These are phyloP conservation scores for Adenanthera pavonina DNA, from an alignment of 306 rosid species.

Conservation along the genomic window DNA sequence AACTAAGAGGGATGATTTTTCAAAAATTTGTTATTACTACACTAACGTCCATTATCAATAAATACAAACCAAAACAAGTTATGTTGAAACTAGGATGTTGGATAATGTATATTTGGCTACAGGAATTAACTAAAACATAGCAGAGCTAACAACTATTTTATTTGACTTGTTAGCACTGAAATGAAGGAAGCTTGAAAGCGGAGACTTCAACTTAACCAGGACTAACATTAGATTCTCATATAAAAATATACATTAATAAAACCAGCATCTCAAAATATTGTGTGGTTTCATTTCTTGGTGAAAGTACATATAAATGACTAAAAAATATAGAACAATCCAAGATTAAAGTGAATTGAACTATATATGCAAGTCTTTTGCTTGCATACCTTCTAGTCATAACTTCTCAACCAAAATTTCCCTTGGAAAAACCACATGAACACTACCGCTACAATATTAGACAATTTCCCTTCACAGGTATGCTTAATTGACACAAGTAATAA, in stretches of 20 bases:
- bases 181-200: background rate
- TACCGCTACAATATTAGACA: background rate
- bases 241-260: background rate
- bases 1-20: background rate
- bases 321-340: background rate
- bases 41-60: background rate
- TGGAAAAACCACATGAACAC: background rate
- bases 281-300: background rate
- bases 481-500: background rate
- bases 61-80: too few relatives aligned
- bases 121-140: background rate
- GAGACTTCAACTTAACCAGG: background rate
- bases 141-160: background rate
- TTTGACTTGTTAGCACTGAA: background rate
- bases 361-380: background rate
- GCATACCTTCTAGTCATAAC: background rate
- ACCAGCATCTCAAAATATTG: background rate
- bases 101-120: background rate
- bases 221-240: background rate
- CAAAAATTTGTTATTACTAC: background rate
- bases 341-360: background rate
- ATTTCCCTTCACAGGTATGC: background rate
- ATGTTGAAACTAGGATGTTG: background rate
- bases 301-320: background rate
- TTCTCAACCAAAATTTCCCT: background rate